These are phyloP conservation scores for Triticum turgidum DNA, from an alignment of 176 grass and related monocot genomes.

Conservation along the genomic window DNA sequence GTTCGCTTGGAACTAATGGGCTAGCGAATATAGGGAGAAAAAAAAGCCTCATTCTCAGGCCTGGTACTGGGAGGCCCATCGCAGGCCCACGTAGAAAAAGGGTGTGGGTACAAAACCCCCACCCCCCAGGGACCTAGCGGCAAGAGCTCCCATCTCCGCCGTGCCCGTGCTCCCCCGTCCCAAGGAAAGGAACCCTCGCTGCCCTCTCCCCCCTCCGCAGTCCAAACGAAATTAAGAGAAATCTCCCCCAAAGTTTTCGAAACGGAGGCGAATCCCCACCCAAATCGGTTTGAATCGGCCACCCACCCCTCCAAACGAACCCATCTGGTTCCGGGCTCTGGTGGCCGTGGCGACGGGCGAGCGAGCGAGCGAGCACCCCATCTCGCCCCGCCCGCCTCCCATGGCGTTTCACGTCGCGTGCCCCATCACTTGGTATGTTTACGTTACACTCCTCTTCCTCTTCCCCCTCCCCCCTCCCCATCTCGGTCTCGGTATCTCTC, in stretches of 20 bases:
- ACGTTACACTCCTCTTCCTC: neutral
- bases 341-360: conserved; percentile 17
- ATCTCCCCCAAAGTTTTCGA: neutral
- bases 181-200: too few relatives aligned
- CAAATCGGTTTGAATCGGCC: neutral
- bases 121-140: neutral
- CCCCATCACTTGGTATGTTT: conserved; percentile 74
- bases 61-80: neutral
- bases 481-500: neutral
- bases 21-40: too few relatives aligned
- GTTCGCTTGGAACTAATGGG: neutral
- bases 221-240: neutral
- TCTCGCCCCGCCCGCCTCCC: conserved; percentile 11
- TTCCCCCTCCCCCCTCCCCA: neutral
- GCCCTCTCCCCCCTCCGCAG: neutral
- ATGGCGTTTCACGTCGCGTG: conserved; percentile 93
- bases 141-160: neutral
- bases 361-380: neutral
- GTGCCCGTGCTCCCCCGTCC: neutral
- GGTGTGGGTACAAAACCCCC: neutral
- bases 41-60: neutral
- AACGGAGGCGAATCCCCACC: neutral
- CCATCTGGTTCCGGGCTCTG: conserved; percentile 4
- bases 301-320: neutral
- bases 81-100: neutral